Evolutionary conservation across 116 monocot genomes (phyloP).

Genomic region (Cymodocea nodosa): DNA sequence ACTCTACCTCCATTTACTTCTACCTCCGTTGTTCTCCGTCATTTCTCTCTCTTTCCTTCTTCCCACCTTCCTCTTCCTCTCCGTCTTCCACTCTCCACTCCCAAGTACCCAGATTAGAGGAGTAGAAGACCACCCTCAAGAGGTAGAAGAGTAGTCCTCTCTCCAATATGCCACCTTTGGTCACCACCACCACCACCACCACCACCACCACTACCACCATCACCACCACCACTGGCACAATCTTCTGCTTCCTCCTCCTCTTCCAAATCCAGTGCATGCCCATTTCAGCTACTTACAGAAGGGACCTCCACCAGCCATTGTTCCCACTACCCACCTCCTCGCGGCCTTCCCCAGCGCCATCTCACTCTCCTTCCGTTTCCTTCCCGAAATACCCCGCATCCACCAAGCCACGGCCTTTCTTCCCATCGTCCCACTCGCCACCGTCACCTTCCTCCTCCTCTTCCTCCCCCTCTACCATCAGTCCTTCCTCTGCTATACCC

Average conservation of each 20-base stretch:
- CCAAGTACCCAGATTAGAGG: too few species aligned
- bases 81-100: too few species aligned
- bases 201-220: neutral
- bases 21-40: too few species aligned
- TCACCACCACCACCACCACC: neutral
- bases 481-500: conserved; percentile 16
- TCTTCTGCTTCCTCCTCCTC: neutral
- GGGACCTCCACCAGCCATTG: conserved; percentile 26
- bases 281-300: conserved; percentile 9
- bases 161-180: neutral
- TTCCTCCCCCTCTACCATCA: conserved; percentile 4
- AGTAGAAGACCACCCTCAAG: too few species aligned
- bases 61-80: too few species aligned
- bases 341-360: conserved; percentile 5
- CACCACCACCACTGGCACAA: neutral
- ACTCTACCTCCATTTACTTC: too few species aligned
- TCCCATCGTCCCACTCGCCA: conserved; percentile 27
- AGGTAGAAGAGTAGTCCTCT: neutral
- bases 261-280: neutral
- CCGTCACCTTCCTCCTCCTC: conserved; percentile 11
- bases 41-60: too few species aligned
- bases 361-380: conserved; percentile 9
- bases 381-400: conserved; percentile 22
- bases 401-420: conserved; percentile 23
- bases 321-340: conserved; percentile 16